A percentile compares a stretch with the other conserved stretches of the same genome.
Evolutionary conservation across 371 early-diverging fungal species (phyloP).

Genomic region (Mortierella sp.): DNA sequence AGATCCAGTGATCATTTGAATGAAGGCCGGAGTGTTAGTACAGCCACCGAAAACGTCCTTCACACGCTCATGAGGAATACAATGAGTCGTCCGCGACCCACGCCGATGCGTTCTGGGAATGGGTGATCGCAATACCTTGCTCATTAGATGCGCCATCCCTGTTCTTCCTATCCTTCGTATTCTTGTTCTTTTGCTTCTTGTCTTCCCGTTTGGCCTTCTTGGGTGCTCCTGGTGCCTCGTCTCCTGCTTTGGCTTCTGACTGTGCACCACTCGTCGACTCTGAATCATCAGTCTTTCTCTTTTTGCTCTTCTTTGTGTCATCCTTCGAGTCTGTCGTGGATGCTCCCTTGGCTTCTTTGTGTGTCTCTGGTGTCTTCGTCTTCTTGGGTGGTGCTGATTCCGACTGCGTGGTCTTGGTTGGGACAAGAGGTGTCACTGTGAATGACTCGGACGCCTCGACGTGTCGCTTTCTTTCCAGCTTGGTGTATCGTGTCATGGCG

Average conservation of each 20-base stretch:
- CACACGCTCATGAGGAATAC: no score
- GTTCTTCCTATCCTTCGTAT: neutral
- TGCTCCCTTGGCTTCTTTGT: no score
- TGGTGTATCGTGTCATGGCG: constrained; percentile 77
- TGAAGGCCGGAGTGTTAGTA: no score
- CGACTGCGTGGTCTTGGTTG: constrained; percentile 48
- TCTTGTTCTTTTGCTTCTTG: constrained; percentile 15
- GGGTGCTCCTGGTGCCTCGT: constrained; percentile 9
- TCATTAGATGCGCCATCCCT: neutral
- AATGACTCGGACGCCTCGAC: constrained; percentile 66
- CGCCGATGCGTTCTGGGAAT: neutral
- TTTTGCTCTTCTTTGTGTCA: constrained; percentile 8
- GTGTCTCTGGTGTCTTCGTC: neutral
- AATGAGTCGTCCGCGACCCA: no score
- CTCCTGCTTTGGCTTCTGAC: constrained; percentile 4
- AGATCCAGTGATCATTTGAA: no score
- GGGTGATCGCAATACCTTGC: constrained; percentile 3
- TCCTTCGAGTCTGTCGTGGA: constrained; percentile 6
- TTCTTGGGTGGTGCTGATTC: constrained; percentile 5
- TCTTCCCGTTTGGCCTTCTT: constrained; percentile 18
- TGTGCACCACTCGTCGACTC: constrained; percentile 4
- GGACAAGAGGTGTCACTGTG: constrained; percentile 62
- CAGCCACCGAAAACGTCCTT: no score
- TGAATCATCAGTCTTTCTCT: constrained; percentile 33
- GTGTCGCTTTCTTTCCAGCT: constrained; percentile 68